Evolutionary conservation across 2,329 filamentous ascomycete species (phyloP).

Genomic region (Talaromyces rugulosus): DNA sequence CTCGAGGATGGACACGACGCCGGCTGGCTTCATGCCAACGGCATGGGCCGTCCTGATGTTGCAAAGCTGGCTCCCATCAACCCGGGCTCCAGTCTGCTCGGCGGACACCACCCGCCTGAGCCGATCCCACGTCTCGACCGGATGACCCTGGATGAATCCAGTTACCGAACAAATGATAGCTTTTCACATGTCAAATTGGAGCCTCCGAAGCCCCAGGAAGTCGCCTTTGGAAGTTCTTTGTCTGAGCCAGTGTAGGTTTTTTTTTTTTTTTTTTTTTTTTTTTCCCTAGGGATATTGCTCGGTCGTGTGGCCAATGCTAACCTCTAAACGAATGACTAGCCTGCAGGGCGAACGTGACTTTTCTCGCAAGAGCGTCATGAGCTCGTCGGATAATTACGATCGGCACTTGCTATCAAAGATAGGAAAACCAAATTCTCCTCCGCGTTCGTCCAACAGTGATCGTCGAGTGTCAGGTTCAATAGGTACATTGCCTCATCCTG

Average conservation of each 20-base stretch:
- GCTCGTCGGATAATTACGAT: conserved; percentile 60
- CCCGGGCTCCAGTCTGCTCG: conserved; percentile 48
- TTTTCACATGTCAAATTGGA: conserved; percentile 22
- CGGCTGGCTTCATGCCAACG: conserved; percentile 61
- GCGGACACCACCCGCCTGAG: conserved; percentile 38
- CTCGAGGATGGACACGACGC: conserved; percentile 56
- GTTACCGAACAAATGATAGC: conserved; percentile 26
- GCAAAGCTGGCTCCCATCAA: conserved; percentile 45
- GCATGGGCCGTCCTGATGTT: conserved; percentile 45
- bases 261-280: not conserved
- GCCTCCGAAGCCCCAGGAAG: conserved; percentile 27
- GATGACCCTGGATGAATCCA: conserved; percentile 34
- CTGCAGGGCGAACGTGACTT: conserved; percentile 58
- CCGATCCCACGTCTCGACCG: conserved; percentile 28
- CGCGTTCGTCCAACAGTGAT: conserved; percentile 37
- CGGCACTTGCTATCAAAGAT: conserved; percentile 60
- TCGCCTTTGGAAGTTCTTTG: conserved; percentile 29
- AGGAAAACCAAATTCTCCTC: conserved; percentile 55
- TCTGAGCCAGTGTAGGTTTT: conserved; percentile 30
- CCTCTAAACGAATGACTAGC: conserved; percentile 29
- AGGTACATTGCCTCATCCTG: conserved; percentile 29
- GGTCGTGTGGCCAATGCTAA: conserved; percentile 8
- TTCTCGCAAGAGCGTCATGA: conserved; percentile 54
- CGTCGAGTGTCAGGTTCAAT: conserved; percentile 20
- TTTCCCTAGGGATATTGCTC: not conserved